Conservation (phyloP, 441 rosid species). For the Erysimum cheiri region DNA sequence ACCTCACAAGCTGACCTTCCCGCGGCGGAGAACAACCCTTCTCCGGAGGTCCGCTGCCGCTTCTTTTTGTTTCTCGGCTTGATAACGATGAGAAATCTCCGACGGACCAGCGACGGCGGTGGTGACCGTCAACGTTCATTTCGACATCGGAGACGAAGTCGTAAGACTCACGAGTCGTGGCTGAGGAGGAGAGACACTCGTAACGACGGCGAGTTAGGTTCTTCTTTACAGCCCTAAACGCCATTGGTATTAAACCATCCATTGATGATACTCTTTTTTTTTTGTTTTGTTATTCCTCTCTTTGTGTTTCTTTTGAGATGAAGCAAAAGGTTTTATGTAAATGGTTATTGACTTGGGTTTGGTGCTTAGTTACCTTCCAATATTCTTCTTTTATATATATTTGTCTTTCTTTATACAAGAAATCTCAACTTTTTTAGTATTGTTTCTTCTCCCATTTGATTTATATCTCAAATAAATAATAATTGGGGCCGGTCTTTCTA, state of each 20-base stretch:
- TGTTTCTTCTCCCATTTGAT: conserved; percentile 6
- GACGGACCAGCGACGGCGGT: conserved; percentile 54
- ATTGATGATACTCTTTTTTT: conserved; percentile 33
- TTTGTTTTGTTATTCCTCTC: neutral
- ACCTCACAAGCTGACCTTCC: conserved; percentile 57
- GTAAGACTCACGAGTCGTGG: conserved; percentile 41
- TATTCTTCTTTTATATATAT: conserved; percentile 23
- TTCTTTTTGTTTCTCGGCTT: conserved; percentile 34
- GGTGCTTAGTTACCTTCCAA: conserved; percentile 36
- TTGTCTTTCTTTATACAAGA: conserved; percentile 32
- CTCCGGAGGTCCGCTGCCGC: conserved; percentile 17
- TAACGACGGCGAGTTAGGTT: conserved; percentile 60
- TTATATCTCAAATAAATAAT: neutral
- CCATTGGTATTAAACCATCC: conserved; percentile 85
- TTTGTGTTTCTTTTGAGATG: conserved; percentile 9
- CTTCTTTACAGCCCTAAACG: conserved; percentile 66
- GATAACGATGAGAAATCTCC: conserved; percentile 51
- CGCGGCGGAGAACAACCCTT: conserved; percentile 31
- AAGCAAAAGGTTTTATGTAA: conserved; percentile 13
- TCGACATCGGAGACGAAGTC: conserved; percentile 9
- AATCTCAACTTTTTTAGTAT: neutral
- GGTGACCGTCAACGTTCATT: conserved; percentile 41
- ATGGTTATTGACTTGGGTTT: conserved; percentile 26
- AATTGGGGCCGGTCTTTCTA: neutral
- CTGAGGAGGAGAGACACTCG: conserved; percentile 67